phyloP scores from a whole-genome alignment of 768 basidiomycete genomes.

The Suillus alpinus region DNA sequence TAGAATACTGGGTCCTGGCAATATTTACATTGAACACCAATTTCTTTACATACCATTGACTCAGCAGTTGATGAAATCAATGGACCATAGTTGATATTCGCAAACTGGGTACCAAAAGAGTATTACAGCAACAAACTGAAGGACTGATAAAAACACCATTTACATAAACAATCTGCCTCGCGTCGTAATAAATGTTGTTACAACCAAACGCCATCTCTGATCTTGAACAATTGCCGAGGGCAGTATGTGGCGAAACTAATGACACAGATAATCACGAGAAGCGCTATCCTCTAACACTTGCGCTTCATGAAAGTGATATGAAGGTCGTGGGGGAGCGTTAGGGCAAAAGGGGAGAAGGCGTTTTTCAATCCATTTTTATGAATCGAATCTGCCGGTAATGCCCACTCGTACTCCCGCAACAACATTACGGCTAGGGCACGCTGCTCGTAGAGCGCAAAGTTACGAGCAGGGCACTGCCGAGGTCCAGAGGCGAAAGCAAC shows the following conservation, averaged over 20 bases:
- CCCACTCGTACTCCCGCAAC: constrained; percentile 33
- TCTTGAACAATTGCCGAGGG: not conserved
- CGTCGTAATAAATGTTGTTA: not conserved
- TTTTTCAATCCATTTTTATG: constrained; percentile 29
- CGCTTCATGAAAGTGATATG: constrained; percentile 27
- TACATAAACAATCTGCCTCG: not conserved
- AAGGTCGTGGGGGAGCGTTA: constrained; percentile 33
- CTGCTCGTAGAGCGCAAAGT: constrained; percentile 31
- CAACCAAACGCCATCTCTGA: not conserved
- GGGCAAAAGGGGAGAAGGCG: constrained; percentile 34
- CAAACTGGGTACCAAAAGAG: not conserved
- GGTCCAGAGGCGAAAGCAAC: constrained; percentile 34
- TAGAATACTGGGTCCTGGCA: not conserved
- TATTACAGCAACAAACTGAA: not conserved
- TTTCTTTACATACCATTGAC: not conserved
- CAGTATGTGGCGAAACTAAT: not conserved
- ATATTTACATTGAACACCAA: not conserved
- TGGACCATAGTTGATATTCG: not conserved
- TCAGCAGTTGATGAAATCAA: not conserved
- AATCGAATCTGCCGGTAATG: constrained; percentile 25
- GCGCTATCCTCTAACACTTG: not conserved
- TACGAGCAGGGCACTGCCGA: constrained; percentile 32
- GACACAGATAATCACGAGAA: not conserved
- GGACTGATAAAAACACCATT: not conserved
- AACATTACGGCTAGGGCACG: constrained; percentile 34